Base-by-base conservation (phyloP, 2,329 filamentous ascomycete genomes). In the Claviceps sorghi region DNA sequence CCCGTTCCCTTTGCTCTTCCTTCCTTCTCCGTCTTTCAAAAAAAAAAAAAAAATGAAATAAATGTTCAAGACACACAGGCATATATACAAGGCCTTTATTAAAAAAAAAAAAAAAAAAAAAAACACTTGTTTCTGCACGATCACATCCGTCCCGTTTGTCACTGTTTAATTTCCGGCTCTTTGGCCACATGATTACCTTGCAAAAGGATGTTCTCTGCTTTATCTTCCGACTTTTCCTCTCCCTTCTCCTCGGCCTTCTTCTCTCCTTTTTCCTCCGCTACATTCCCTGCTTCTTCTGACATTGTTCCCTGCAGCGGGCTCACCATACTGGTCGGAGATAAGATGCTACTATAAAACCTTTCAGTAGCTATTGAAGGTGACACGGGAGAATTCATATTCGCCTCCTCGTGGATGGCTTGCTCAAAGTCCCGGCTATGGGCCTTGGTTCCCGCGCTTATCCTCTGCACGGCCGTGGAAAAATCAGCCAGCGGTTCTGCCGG, bases 331-430 rank as follows among this genome's bases (percentile, higher is more conserved):
- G n/a, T 30, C 30, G 32, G 49, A 30, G 40, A 51, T 32, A 46
- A 21, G 26, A 54, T 52, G 26, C 53, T 55, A 59, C 63, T 57
- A 56, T 61, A 58, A 19, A 52, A 42, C 32, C 26, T 34, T 7
- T 47, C 43, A 40, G 34, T 47, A 10, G 29, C 32, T 19, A 50
- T 30, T 10, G 40, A 50, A 21, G 52, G 52, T 8, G 52, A 50
- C 17, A 51, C 30, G 22, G 52, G 52, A 7, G 50, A 26, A 13
- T 51, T 42, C 49, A 52, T 54, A 7, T 54, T 22, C 10, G 45
- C 49, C 10, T 52, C 46, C 34, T 48, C 52, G 7, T n/a, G 38
- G 8, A 52, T 32, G 13, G 52, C 49, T n/a, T 54, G 21, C 40
- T 43, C 36, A 26, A 50, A 42, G 5, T 51, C 48, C 8, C 48